Evolutionary conservation across 345 rosid genomes (phyloP).

Genomic region (Lumnitzera littorea): DNA sequence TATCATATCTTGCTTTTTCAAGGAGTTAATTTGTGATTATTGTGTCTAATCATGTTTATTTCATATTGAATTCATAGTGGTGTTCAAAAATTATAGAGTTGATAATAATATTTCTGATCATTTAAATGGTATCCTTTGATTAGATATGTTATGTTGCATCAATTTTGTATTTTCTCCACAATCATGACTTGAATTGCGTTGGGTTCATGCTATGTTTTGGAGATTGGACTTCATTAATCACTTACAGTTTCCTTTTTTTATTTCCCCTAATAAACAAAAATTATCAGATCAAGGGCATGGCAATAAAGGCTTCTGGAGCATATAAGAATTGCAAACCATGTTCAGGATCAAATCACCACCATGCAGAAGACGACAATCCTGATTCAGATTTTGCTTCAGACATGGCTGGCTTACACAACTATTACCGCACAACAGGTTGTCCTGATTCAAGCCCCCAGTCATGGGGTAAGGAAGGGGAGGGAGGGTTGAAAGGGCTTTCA

Average conservation of each 20-base stretch:
- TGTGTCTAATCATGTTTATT: too few relatives aligned
- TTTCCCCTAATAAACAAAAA: too few relatives aligned
- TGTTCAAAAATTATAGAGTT: too few relatives aligned
- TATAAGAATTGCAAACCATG: conserved; percentile 88
- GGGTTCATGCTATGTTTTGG: background rate
- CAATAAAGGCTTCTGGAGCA: conserved; percentile 88
- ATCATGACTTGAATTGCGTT: too few relatives aligned
- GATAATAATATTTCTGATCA: too few relatives aligned
- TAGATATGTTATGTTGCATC: too few relatives aligned
- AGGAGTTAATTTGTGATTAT: background rate
- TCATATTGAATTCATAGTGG: too few relatives aligned
- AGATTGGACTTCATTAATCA: background rate
- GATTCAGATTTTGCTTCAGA: conserved; percentile 66
- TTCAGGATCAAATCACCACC: conserved; percentile 55
- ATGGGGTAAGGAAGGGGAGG: conserved; percentile 79
- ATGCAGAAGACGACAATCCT: conserved; percentile 25
- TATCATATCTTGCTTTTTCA: background rate
- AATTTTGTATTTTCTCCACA: too few relatives aligned
- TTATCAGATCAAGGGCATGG: conserved; percentile 80
- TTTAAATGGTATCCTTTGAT: too few relatives aligned
- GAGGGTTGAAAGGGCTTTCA: conserved; percentile 66
- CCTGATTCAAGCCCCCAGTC: conserved; percentile 54
- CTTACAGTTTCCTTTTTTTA: conserved; percentile 3
- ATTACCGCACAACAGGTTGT: conserved; percentile 66
- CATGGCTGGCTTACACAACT: conserved; percentile 54